These are phyloP conservation scores for Anthracocystis walkeri DNA, from an alignment of 1,284 basidiomycete species.

Conservation along the genomic window DNA sequence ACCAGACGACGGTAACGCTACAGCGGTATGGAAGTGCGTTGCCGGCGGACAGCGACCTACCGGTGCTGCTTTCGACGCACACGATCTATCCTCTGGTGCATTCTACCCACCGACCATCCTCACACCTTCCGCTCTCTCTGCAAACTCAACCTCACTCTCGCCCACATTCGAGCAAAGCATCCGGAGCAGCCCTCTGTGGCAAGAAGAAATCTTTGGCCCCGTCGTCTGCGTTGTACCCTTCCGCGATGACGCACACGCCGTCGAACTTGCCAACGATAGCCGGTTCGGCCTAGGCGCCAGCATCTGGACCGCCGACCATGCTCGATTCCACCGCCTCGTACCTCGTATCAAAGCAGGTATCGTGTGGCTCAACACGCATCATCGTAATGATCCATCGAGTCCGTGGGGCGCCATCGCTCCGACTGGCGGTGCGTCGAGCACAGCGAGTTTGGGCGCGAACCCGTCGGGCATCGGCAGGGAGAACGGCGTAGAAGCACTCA, in stretches of 20 bases:
- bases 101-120: conserved; percentile 84
- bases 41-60: conserved; percentile 77
- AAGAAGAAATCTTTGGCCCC: conserved; percentile 83
- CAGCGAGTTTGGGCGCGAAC: conserved; percentile 17
- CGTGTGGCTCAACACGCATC: conserved; percentile 87
- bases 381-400: conserved; percentile 85
- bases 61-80: conserved; percentile 76
- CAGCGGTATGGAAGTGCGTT: conserved; percentile 72
- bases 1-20: background rate
- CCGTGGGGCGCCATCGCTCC: conserved; percentile 78
- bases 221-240: conserved; percentile 74
- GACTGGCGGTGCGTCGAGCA: conserved; percentile 7
- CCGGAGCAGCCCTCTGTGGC: conserved; percentile 75
- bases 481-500: conserved; percentile 38
- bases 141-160: background rate
- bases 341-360: conserved; percentile 72
- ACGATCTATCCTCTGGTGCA: conserved; percentile 77
- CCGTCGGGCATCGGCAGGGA: conserved; percentile 37
- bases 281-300: conserved; percentile 84
- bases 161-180: conserved; percentile 52
- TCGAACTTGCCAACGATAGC: conserved; percentile 78
- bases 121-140: conserved; percentile 50
- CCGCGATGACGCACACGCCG: conserved; percentile 75
- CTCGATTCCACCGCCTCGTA: conserved; percentile 23
- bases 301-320: conserved; percentile 78